Evolutionary conservation across 768 basidiomycete species (phyloP), one percentile per base, ranked within the genome.

Genomic region (Boletus bicolor): DNA sequence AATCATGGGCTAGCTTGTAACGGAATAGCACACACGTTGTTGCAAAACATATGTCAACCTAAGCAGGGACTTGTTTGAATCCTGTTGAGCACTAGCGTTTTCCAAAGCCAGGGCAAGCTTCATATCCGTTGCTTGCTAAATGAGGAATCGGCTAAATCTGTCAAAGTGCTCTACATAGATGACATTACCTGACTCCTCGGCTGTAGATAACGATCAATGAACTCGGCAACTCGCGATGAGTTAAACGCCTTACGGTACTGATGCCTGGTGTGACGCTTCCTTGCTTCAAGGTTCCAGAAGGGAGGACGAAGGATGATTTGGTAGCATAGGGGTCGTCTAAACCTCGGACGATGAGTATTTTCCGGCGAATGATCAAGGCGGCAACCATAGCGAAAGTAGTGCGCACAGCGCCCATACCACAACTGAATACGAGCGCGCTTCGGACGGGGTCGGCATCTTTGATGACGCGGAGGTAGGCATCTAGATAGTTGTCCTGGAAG

Each of bases 311-410:
- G 39, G 67, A 64, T 9, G 64, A 43, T 65, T 75, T 83, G 36
- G 70, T 49, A 5, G 79, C 78, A 68, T 93, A 97, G 0, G 95
- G 93, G 67, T 98, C 96, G 4, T 80, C 78, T 45, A 86, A 71
- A 1, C 91, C 91, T 30, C 77, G 73, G 15, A 78, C 62, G 6
- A 87, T 67, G 35, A 85, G 67, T 63, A 92, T 88, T 64, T 87
- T 90, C 46, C 96, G 78, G 42, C 96, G 79, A 2, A 98, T 79
- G 36, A 99, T 77, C 54, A 86, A 84, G 0, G 96, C 94, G 7
- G 93, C 91, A n/a, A 87, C 82, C 97, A 98, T 98, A 4, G 92
- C 93, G 67, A 97, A 98, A 0, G 95, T 98, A 3, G 94, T 95
- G 19, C 96, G 82, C 1, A 98, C 95, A 3, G 92, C 93, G 44